phyloP scores from a whole-genome alignment of 257 asterid genomes.

The Ehretia macrophylla region DNA sequence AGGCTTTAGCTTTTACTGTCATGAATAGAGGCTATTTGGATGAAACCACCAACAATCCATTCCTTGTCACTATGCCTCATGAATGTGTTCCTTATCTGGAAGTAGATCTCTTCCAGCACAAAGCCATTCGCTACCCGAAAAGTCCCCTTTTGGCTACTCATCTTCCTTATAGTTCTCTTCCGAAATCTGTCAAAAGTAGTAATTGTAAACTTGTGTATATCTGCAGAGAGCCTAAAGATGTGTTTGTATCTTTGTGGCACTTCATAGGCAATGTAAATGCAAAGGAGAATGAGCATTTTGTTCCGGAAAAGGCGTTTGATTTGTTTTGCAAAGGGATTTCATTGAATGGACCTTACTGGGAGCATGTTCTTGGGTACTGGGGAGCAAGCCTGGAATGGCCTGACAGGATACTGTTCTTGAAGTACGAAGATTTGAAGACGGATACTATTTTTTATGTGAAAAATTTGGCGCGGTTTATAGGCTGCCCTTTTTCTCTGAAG shows the following conservation, averaged over 20 bases:
- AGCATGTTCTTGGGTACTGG: background rate
- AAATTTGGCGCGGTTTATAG: background rate
- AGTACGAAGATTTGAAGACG: slow-evolving; percentile 8
- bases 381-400: slow-evolving; percentile 5
- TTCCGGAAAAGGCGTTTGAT: background rate
- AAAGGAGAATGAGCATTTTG: too few relatives aligned
- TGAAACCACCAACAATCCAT: background rate
- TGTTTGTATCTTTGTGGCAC: slow-evolving; percentile 7
- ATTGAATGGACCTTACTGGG: background rate
- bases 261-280: background rate
- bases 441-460: background rate
- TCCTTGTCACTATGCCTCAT: slow-evolving; percentile 1
- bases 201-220: slow-evolving; percentile 6
- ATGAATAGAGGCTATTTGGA: background rate
- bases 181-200: background rate
- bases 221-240: slow-evolving; percentile 14
- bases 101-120: background rate
- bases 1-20: slow-evolving; percentile 5
- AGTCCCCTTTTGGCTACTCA: slow-evolving; percentile 5
- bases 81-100: slow-evolving; percentile 6
- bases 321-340: slow-evolving; percentile 9
- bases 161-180: slow-evolving; percentile 6
- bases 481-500: background rate
- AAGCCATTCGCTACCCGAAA: background rate
- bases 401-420: background rate